Conservation (phyloP, 1,284 basidiomycete species). For the Irpex sp. region DNA sequence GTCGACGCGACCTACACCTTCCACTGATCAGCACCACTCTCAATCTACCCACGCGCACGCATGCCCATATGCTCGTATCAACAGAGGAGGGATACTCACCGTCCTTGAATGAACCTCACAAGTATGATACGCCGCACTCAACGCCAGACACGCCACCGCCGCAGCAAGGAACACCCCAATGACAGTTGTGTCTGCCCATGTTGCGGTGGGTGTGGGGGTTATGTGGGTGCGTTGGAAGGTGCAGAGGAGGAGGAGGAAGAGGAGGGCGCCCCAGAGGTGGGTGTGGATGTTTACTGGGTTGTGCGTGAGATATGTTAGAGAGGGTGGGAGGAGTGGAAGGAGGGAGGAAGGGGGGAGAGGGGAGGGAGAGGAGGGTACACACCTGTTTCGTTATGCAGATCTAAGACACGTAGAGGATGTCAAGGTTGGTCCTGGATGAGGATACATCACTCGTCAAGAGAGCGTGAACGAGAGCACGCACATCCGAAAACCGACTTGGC, state of each 20-base stretch:
- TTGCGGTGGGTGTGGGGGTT: slow-evolving; percentile 42
- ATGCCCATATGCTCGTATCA: too few relatives aligned
- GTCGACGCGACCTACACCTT: slow-evolving; percentile 25
- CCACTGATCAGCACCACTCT: not conserved
- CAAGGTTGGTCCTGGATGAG: too few relatives aligned
- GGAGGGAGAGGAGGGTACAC: not conserved
- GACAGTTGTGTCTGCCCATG: slow-evolving; percentile 59
- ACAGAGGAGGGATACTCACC: too few relatives aligned
- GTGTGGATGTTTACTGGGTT: slow-evolving; percentile 82
- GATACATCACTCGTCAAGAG: not conserved
- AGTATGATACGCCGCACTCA: slow-evolving; percentile 77
- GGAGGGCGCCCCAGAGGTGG: slow-evolving; percentile 71
- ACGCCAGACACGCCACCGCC: slow-evolving; percentile 69
- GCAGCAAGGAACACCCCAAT: slow-evolving; percentile 69
- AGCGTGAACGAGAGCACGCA: slow-evolving; percentile 32
- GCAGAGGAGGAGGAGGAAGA: slow-evolving; percentile 60
- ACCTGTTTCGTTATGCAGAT: slow-evolving; percentile 84
- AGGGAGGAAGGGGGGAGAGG: too few relatives aligned
- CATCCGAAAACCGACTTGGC: slow-evolving; percentile 67
- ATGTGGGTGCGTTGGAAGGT: slow-evolving; percentile 49
- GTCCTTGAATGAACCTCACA: slow-evolving; percentile 66
- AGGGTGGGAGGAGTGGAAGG: not conserved
- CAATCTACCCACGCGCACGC: too few relatives aligned
- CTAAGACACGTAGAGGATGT: too few relatives aligned
- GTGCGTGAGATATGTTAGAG: too few relatives aligned